phyloP scores from a whole-genome alignment of 2,329 filamentous ascomycete genomes.

The Madurella mycetomatis region DNA sequence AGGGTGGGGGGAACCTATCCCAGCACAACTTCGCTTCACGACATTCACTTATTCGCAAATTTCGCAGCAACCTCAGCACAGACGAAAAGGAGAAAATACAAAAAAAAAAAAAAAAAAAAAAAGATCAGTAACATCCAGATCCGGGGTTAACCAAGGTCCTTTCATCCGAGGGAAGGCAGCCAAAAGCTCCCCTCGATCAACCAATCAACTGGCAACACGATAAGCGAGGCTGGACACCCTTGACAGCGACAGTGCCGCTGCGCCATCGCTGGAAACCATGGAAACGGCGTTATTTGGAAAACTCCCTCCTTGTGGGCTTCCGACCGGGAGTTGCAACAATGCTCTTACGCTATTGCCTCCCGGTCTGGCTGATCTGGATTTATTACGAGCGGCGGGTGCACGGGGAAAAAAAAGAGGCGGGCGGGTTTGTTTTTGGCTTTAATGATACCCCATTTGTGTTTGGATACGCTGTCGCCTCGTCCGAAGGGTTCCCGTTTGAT shows the following conservation, averaged over 20 bases:
- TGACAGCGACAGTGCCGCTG: constrained; percentile 36
- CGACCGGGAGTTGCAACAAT: constrained; percentile 32
- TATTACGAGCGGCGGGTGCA: background rate
- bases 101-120: background rate
- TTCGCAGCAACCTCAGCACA: constrained; percentile 9
- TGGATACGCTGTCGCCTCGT: constrained; percentile 44
- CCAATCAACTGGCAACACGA: background rate
- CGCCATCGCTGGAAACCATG: constrained; percentile 32
- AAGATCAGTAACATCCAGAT: constrained; percentile 19
- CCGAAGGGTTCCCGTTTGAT: constrained; percentile 16
- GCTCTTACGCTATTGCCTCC: constrained; percentile 37
- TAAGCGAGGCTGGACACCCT: constrained; percentile 23
- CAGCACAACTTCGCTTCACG: constrained; percentile 19
- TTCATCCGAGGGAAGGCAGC: constrained; percentile 26
- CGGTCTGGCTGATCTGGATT: constrained; percentile 10
- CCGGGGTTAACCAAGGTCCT: constrained; percentile 28
- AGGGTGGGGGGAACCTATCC: constrained; percentile 36
- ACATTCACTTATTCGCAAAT: constrained; percentile 15
- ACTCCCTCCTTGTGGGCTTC: constrained; percentile 2
- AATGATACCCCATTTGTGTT: constrained; percentile 54
- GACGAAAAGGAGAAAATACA: constrained; percentile 2
- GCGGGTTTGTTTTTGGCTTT: constrained; percentile 24
- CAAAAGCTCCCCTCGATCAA: background rate
- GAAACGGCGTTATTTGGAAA: constrained; percentile 26
- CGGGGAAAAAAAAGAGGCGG: background rate